Evolutionary conservation across 2,329 filamentous ascomycete genomes (phyloP).

Genomic region (Aspergillus fructus): DNA sequence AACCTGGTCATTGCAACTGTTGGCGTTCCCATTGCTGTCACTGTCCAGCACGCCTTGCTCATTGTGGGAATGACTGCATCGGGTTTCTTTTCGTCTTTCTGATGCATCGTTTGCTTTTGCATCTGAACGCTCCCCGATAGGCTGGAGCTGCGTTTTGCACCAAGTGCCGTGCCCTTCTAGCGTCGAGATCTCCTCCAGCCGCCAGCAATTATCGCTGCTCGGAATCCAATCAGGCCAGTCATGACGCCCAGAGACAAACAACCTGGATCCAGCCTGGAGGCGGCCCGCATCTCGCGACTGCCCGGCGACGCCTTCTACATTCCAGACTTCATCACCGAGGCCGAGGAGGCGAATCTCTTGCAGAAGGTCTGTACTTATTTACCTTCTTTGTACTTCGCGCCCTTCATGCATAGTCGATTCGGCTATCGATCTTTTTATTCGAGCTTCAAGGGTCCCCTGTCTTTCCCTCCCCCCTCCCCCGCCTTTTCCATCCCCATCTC

Average conservation of each 20-base stretch:
- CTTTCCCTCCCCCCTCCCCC: background rate
- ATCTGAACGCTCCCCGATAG: background rate
- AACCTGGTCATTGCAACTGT: background rate
- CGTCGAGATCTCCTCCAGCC: background rate
- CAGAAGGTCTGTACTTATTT: slow-evolving; percentile 58
- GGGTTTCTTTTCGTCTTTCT: background rate
- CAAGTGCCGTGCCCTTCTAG: background rate
- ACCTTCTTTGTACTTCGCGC: no score
- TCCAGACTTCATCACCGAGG: slow-evolving; percentile 73
- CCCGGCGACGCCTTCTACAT: slow-evolving; percentile 71
- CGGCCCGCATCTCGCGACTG: slow-evolving; percentile 31
- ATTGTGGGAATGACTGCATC: slow-evolving; percentile 9
- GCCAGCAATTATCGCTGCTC: background rate
- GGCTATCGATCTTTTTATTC: background rate
- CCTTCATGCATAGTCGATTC: background rate
- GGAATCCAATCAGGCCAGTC: background rate
- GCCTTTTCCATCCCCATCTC: background rate
- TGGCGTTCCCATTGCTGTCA: background rate
- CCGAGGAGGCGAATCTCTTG: slow-evolving; percentile 71
- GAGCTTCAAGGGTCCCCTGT: background rate
- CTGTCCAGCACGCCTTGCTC: background rate
- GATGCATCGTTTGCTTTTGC: background rate
- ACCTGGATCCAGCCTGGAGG: slow-evolving; percentile 23
- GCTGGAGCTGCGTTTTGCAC: background rate
- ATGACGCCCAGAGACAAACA: background rate